Conservation (phyloP, 169 alveolate genomes). For the Cryptosporidium baileyi region DNA sequence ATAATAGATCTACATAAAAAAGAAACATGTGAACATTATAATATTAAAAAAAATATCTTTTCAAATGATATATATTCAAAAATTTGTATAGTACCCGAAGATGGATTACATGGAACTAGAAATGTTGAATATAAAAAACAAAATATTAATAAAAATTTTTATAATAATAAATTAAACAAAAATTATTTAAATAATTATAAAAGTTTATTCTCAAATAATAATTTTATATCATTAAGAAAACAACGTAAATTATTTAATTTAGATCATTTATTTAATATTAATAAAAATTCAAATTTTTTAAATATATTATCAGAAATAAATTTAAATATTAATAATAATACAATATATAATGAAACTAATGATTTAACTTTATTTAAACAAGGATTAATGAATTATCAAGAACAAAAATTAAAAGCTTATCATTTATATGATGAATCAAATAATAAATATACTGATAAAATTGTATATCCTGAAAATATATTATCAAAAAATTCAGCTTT, state of each 20-base stretch:
- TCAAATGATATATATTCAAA: constrained; percentile 2
- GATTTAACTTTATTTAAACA: background rate
- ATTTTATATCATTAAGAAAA: background rate
- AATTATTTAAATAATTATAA: no score
- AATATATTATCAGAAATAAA: background rate
- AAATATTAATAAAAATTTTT: background rate
- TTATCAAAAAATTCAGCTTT: constrained; percentile 9
- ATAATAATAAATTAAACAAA: no score
- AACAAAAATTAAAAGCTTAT: background rate
- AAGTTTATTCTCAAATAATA: background rate
- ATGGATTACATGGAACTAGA: constrained; percentile 33
- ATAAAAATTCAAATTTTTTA: background rate
- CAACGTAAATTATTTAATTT: background rate
- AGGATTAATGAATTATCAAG: constrained; percentile 3
- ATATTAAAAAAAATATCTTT: background rate
- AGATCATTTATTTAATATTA: constrained; percentile 5
- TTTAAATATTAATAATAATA: background rate
- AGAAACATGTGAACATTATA: constrained; percentile 14
- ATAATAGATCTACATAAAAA: background rate
- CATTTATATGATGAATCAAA: constrained; percentile 6
- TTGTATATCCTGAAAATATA: constrained; percentile 26
- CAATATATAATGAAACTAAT: background rate
- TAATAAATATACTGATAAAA: background rate
- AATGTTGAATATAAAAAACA: background rate
- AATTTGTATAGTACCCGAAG: constrained; percentile 51